Evolutionary conservation across 129 eudicot genomes (phyloP).

Genomic region (Rutidosis leptorrhynchoides): DNA sequence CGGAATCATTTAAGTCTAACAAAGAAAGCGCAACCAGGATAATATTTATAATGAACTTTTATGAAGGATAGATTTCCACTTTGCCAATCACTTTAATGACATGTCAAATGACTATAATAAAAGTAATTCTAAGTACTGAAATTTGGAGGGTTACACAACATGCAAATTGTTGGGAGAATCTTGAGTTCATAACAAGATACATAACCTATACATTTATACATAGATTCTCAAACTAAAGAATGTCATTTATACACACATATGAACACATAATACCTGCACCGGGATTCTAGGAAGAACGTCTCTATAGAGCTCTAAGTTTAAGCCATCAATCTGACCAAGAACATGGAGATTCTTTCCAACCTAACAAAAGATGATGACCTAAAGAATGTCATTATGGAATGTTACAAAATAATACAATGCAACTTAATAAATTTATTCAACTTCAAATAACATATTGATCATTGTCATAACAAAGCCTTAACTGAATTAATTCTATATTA

Average conservation of each 20-base stretch:
- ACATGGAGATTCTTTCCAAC: constrained; percentile 97
- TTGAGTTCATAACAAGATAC: constrained; percentile 23
- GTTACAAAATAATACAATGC: background rate
- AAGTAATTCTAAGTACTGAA: constrained; percentile 9
- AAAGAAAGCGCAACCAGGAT: background rate
- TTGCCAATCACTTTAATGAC: background rate
- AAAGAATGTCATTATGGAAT: constrained; percentile 3
- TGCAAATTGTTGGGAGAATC: constrained; percentile 32
- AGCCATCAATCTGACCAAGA: constrained; percentile 97
- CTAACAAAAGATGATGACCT: constrained; percentile 41
- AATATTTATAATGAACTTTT: too few species aligned
- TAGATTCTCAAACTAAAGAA: constrained; percentile 12
- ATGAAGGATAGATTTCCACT: background rate
- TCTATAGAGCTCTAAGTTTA: constrained; percentile 86
- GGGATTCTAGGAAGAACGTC: constrained; percentile 88
- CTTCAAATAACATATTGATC: too few species aligned
- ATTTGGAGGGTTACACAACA: constrained; percentile 50
- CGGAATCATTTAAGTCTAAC: background rate
- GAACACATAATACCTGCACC: constrained; percentile 66
- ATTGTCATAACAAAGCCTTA: background rate
- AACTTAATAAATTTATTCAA: too few species aligned
- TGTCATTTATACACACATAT: constrained; percentile 6
- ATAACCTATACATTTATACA: background rate
- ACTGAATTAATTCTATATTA: background rate
- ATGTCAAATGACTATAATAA: background rate